Conservation (phyloP, 441 rosid species). For the Populus hybrid region DNA sequence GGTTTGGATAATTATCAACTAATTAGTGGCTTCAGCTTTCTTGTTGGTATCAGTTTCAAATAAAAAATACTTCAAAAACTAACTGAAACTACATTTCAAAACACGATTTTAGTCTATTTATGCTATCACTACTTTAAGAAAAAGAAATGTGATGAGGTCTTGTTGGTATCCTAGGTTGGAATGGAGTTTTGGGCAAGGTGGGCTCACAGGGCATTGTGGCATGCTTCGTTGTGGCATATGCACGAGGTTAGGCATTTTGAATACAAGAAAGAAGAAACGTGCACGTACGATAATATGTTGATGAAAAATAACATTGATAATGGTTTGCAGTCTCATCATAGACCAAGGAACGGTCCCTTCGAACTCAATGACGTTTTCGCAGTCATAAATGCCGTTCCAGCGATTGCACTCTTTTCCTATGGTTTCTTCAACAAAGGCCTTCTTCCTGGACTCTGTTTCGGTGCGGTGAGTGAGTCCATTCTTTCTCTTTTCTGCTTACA, state of each 20-base stretch:
- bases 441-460: conserved; percentile 54
- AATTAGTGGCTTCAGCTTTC: too few relatives aligned
- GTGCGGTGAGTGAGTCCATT: conserved; percentile 45
- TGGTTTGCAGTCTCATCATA: conserved; percentile 50
- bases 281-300: too few relatives aligned
- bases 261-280: too few relatives aligned
- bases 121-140: too few relatives aligned
- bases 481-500: not conserved
- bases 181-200: conserved; percentile 74
- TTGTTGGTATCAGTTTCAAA: too few relatives aligned
- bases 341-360: conserved; percentile 43
- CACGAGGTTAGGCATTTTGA: conserved; percentile 35
- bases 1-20: too few relatives aligned
- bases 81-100: too few relatives aligned
- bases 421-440: conserved; percentile 49
- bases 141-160: not conserved
- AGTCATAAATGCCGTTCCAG: conserved; percentile 46
- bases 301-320: not conserved
- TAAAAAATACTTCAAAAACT: too few relatives aligned
- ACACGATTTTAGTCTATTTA: too few relatives aligned
- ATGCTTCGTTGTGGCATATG: conserved; percentile 57
- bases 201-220: conserved; percentile 61
- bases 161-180: conserved; percentile 32
- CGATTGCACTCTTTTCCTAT: conserved; percentile 38
- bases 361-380: conserved; percentile 58